A percentile compares a stretch with the other conserved stretches of the same genome.
Conservation (phyloP, 257 asterid species). For the Osmanthus fragrans region DNA sequence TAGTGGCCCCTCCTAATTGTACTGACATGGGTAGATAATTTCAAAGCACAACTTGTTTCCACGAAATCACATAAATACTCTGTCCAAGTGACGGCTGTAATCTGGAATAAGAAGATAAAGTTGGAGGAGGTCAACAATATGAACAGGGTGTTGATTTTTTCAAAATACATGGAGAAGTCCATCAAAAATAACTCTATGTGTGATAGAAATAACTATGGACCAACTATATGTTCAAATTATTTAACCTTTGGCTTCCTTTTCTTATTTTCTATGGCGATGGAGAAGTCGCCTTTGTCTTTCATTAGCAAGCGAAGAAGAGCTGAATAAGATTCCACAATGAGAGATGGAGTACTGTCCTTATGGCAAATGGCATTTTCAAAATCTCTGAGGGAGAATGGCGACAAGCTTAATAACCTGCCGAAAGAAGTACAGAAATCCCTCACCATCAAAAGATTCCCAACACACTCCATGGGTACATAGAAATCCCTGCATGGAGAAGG, state of each 20-base stretch:
- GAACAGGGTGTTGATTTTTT: constrained; percentile 3
- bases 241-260: constrained; percentile 77
- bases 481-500: constrained; percentile 73
- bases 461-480: constrained; percentile 72
- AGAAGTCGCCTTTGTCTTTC: constrained; percentile 59
- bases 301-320: constrained; percentile 75
- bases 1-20: constrained; percentile 80
- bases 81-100: constrained; percentile 67
- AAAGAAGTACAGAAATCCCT: constrained; percentile 89
- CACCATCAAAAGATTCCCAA: constrained; percentile 85
- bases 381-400: constrained; percentile 89
- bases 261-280: constrained; percentile 47
- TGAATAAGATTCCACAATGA: constrained; percentile 74
- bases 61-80: constrained; percentile 79
- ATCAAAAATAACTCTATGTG: not conserved
- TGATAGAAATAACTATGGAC: constrained; percentile 6
- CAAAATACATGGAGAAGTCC: not conserved
- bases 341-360: constrained; percentile 71
- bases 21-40: constrained; percentile 51
- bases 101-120: constrained; percentile 45
- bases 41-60: constrained; percentile 50
- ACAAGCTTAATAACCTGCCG: constrained; percentile 67
- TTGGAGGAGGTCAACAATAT: constrained; percentile 15
- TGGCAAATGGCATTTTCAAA: constrained; percentile 81
- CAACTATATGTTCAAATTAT: not conserved